phyloP scores from a whole-genome alignment of 2,329 filamentous ascomycete species.

The Periglandula ipomoeae region DNA sequence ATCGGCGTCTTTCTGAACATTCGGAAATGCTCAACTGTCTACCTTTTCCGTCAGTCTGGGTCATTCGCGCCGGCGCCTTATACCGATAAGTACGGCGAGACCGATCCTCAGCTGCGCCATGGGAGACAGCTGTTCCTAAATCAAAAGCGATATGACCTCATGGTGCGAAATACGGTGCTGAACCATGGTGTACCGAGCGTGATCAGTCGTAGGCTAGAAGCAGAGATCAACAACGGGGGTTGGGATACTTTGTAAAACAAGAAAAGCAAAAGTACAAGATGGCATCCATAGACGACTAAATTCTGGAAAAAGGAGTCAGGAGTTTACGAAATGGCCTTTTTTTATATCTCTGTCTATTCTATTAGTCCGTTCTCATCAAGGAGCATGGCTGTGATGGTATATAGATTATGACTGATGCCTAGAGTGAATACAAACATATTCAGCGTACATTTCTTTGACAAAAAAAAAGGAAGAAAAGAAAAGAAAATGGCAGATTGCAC shows the following conservation, averaged over 20 bases:
- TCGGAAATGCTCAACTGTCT: conserved; percentile 87
- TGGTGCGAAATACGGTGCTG: conserved; percentile 80
- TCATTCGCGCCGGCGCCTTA: conserved; percentile 86
- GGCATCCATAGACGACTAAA: conserved; percentile 1
- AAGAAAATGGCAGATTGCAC: no score
- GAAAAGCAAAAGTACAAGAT: not conserved
- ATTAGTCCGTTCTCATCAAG: not conserved
- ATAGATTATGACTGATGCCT: not conserved
- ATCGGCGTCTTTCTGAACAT: conserved; percentile 96
- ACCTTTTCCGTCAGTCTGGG: conserved; percentile 72
- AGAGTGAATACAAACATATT: not conserved
- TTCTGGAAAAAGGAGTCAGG: conserved; percentile 6
- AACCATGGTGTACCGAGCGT: conserved; percentile 79
- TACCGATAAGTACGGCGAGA: conserved; percentile 91
- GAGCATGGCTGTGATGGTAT: not conserved
- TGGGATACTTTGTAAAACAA: conserved; percentile 65
- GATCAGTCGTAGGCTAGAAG: conserved; percentile 83
- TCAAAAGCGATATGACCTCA: conserved; percentile 84
- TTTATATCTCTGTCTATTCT: not conserved
- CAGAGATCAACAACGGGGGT: conserved; percentile 92
- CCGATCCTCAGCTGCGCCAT: conserved; percentile 80
- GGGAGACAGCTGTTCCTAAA: conserved; percentile 86
- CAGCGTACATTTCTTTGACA: no score
- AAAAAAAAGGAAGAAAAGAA: no score
- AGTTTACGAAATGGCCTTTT: not conserved